Conservation (phyloP, 805 yeast genomes). For the Kuraishia ogatae region DNA sequence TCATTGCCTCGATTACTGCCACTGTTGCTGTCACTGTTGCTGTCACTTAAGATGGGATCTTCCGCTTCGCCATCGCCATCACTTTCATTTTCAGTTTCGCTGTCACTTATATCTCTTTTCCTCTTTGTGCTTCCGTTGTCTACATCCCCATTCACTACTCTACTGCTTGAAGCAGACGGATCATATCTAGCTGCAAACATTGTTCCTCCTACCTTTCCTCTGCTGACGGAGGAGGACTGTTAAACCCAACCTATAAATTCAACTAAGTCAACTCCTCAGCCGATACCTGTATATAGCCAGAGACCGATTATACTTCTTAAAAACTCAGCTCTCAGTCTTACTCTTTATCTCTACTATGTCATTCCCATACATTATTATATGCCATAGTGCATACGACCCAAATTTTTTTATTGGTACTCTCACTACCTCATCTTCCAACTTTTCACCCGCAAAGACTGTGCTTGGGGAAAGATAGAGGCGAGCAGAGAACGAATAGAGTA, state of each 20-base stretch:
- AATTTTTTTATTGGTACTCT: neutral
- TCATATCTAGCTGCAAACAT: slow-evolving; percentile 2
- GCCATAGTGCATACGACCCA: neutral
- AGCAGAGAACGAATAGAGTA: neutral
- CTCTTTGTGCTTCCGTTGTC: slow-evolving; percentile 5
- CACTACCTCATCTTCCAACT: neutral
- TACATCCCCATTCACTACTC: neutral
- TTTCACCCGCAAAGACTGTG: neutral
- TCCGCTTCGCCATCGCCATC: too few relatives aligned
- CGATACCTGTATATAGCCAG: too few relatives aligned
- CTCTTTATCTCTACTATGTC: neutral
- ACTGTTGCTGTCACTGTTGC: neutral
- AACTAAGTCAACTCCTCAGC: too few relatives aligned
- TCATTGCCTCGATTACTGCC: slow-evolving; percentile 13
- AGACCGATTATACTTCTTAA: too few relatives aligned
- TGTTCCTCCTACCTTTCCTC: neutral
- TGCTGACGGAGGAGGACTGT: neutral
- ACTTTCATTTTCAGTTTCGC: neutral
- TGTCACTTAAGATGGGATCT: too few relatives aligned
- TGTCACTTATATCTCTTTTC: slow-evolving; percentile 3
- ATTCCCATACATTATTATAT: neutral
- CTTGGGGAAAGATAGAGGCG: neutral
- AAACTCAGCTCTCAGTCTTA: neutral
- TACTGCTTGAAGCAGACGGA: neutral
- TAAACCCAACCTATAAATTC: neutral